Base-by-base conservation (phyloP, 495 filamentous ascomycete genomes). In the Hyaloscypha bicolor region DNA sequence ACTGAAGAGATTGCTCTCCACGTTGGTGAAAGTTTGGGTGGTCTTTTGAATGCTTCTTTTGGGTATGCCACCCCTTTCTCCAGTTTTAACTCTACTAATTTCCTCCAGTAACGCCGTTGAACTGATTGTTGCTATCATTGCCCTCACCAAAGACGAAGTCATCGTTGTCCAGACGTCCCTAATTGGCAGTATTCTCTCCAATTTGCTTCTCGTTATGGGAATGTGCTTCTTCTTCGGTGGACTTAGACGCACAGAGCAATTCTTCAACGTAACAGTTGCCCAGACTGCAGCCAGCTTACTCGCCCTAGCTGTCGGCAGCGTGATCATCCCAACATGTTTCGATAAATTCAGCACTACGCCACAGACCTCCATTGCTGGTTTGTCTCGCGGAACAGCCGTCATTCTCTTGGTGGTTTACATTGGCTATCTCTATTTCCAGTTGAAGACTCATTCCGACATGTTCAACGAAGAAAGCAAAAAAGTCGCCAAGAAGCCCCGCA, bases 161-260 rank as follows among this genome's bases (percentile, higher is more conserved):
- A 81, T 90, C 51, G 96, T 98, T 71, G 94, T 97, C 4, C 91
- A 97, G 76, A 96, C 94, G 1, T 97, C 94, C 3, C 79, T 97
- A 14, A 91, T 97, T 66, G 94, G 94, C 32, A 91, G 87, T 75
- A 97, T 97, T 75, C 79, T 97, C 21, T 97, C 93, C 21, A 97
- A 97, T 75, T 77, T 97, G 60, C 88, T 97, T 6, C 84, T 97
- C 22, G 94, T 97, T 42, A 81, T 97, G 80, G 94, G 94, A 21
- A 94, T 95, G 90, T 93, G 89, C 74, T 97, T 97, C 82, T 93
- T 96, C 79, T 90, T 90, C 60, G 93, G 94, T 35, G 94, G 94
- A 33, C 75, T 95, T 57, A 87, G 90, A 58, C 87, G 94, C 25
- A 68, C 85, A 35, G 90, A 97, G 73, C 94, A 97, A 70, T 88